These are phyloP conservation scores for Cercospora janseana DNA, from an alignment of 2,329 filamentous ascomycete species.

Conservation along the genomic window DNA sequence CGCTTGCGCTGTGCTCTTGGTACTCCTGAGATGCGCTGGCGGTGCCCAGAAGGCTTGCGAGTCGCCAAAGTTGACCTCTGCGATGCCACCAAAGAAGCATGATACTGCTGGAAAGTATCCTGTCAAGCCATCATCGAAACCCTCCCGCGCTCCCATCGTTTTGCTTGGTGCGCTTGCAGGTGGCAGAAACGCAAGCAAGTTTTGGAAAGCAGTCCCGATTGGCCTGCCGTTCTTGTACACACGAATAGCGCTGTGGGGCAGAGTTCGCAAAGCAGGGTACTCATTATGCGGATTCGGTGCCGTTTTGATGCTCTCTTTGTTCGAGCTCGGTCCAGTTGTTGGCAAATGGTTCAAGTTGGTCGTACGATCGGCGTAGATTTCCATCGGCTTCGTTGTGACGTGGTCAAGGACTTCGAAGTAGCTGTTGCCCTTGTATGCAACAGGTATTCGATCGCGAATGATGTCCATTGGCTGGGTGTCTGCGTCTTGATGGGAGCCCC, in stretches of 20 bases:
- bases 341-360: constrained; percentile 60
- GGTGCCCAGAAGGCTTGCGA: constrained; percentile 83
- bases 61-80: constrained; percentile 90
- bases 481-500: constrained; percentile 22
- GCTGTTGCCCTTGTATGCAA: constrained; percentile 87
- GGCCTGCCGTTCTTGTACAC: constrained; percentile 89
- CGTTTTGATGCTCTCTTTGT: constrained; percentile 48
- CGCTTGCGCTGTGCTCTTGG: constrained; percentile 17
- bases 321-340: constrained; percentile 42
- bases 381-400: constrained; percentile 80
- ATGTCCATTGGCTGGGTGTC: constrained; percentile 65
- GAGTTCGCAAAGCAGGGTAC: constrained; percentile 72
- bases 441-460: constrained; percentile 90
- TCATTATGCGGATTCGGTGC: constrained; percentile 72
- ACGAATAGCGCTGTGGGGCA: constrained; percentile 81
- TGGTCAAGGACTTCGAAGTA: constrained; percentile 95
- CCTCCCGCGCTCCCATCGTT: constrained; percentile 71
- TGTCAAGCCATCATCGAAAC: constrained; percentile 89
- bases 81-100: constrained; percentile 85
- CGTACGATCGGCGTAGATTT: constrained; percentile 57
- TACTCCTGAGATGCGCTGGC: constrained; percentile 54
- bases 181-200: constrained; percentile 86
- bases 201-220: constrained; percentile 83
- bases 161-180: constrained; percentile 75
- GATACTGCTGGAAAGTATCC: constrained; percentile 95